These are phyloP conservation scores for Musa schizocarpa DNA, from an alignment of 176 grass and related monocot genomes.

Conservation along the genomic window DNA sequence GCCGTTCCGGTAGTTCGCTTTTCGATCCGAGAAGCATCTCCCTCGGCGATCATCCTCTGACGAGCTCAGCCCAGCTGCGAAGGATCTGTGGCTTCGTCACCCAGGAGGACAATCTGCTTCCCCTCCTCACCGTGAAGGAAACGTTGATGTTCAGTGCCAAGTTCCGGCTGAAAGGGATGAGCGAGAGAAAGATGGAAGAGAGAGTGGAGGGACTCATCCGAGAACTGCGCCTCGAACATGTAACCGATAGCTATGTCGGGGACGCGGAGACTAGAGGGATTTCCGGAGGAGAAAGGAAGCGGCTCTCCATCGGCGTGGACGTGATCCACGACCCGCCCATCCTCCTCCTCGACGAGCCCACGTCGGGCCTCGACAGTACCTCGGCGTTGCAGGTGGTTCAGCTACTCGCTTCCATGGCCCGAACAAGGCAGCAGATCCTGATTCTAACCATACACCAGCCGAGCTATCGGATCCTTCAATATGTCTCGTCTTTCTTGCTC, in stretches of 20 bases:
- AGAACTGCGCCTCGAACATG: slow-evolving; percentile 55
- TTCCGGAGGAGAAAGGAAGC: slow-evolving; percentile 78
- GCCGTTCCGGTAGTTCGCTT: slow-evolving; percentile 34
- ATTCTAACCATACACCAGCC: slow-evolving; percentile 94
- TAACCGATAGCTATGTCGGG: slow-evolving; percentile 70
- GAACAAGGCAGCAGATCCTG: slow-evolving; percentile 51
- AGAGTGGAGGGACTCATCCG: slow-evolving; percentile 50
- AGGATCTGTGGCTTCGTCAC: slow-evolving; percentile 72
- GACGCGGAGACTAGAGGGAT: slow-evolving; percentile 49
- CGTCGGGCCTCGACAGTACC: slow-evolving; percentile 79
- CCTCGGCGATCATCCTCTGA: slow-evolving; percentile 34
- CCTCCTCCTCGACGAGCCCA: slow-evolving; percentile 82
- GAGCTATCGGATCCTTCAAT: slow-evolving; percentile 76
- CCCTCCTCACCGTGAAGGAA: slow-evolving; percentile 84
- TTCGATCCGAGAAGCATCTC: slow-evolving; percentile 27
- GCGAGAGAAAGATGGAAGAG: slow-evolving; percentile 25
- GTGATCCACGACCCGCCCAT: slow-evolving; percentile 78
- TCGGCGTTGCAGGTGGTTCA: slow-evolving; percentile 67
- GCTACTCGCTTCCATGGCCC: slow-evolving; percentile 61
- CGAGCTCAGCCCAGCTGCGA: slow-evolving; percentile 41
- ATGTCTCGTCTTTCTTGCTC: slow-evolving; percentile 61
- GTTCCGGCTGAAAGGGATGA: slow-evolving; percentile 43
- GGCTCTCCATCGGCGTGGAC: slow-evolving; percentile 74
- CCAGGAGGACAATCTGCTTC: slow-evolving; percentile 91
- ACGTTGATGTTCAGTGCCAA: slow-evolving; percentile 65